phyloP scores from a whole-genome alignment of 2,329 filamentous ascomycete genomes.

The Pleoardoris graminearum region DNA sequence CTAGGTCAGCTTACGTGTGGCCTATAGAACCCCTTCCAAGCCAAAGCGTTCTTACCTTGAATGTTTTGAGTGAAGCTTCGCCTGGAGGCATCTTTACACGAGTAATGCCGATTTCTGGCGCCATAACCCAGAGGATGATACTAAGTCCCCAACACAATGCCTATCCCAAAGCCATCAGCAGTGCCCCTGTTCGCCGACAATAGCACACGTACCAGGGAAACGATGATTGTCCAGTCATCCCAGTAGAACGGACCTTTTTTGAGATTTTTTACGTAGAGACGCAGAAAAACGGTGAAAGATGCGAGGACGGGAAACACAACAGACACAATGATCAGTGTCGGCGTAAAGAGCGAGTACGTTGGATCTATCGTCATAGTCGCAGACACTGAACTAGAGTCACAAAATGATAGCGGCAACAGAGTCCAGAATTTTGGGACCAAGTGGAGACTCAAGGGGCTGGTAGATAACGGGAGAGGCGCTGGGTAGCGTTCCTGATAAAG shows the following conservation, averaged over 20 bases:
- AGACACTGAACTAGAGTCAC: neutral
- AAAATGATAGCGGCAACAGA: neutral
- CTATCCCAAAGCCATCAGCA: neutral
- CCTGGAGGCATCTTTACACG: neutral
- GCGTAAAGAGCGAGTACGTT: constrained; percentile 1
- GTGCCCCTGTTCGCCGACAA: neutral
- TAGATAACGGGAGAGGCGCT: neutral
- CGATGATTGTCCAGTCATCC: constrained; percentile 6
- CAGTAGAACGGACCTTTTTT: neutral
- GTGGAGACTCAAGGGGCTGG: neutral
- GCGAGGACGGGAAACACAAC: constrained; percentile 4
- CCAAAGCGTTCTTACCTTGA: constrained; percentile 1
- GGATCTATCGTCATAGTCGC: neutral
- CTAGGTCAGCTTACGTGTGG: neutral
- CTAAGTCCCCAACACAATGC: constrained; percentile 4
- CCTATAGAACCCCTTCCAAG: neutral
- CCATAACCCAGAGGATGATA: constrained; percentile 1
- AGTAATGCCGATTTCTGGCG: constrained; percentile 3
- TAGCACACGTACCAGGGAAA: neutral
- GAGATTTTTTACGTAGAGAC: neutral
- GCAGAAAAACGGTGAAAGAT: neutral
- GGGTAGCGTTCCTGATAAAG: neutral
- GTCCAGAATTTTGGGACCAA: neutral
- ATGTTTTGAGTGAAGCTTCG: constrained; percentile 2
- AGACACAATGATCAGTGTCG: neutral